These are phyloP conservation scores for Vicia faba DNA, from an alignment of 306 rosid species.

Conservation along the genomic window DNA sequence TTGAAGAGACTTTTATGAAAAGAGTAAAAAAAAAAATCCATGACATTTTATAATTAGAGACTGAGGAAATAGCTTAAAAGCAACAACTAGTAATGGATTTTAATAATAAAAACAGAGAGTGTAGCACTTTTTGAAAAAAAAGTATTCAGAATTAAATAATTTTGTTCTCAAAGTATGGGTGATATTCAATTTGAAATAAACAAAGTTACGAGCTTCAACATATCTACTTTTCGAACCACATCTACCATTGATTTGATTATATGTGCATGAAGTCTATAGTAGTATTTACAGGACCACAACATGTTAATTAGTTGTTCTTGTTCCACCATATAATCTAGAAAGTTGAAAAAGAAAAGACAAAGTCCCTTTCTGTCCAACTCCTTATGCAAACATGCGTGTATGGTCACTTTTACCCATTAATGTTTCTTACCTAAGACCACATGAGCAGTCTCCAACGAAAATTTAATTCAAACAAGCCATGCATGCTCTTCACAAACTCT, in stretches of 20 bases:
- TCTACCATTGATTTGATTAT: not conserved
- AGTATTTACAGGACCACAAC: constrained; percentile 23
- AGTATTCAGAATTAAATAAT: not conserved
- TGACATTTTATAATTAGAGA: no score
- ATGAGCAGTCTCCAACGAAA: constrained; percentile 35
- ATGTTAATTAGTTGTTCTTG: not conserved
- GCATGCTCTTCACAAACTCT: not conserved
- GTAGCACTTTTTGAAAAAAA: no score
- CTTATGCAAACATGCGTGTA: constrained; percentile 32
- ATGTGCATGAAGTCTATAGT: not conserved
- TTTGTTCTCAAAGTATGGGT: not conserved
- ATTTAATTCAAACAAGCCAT: constrained; percentile 2
- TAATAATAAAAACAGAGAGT: no score
- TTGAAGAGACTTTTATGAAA: no score
- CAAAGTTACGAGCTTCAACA: constrained; percentile 36
- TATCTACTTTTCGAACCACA: not conserved
- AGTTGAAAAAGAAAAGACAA: constrained; percentile 36
- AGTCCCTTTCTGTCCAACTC: constrained; percentile 48
- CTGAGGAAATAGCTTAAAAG: no score
- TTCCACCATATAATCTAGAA: constrained; percentile 20
- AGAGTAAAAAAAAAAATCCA: no score
- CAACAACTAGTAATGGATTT: no score
- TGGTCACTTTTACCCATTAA: constrained; percentile 44
- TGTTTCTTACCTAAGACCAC: constrained; percentile 20
- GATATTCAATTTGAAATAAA: constrained; percentile 4